Conservation (phyloP, 176 grass and related monocot genomes). For the Ensete ventricosum region DNA sequence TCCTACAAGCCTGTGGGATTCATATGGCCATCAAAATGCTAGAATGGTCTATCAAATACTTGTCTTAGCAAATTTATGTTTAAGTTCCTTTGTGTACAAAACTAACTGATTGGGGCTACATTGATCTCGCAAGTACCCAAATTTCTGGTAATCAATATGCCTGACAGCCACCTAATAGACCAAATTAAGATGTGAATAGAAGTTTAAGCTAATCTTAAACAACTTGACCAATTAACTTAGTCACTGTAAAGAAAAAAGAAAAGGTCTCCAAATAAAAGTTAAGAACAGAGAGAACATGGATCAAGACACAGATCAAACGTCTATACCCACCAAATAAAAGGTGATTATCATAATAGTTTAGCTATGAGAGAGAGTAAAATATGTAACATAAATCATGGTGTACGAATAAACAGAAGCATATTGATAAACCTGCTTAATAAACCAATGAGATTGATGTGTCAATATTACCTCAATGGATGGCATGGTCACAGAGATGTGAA, state of each 20-base stretch:
- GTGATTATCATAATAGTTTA: not conserved
- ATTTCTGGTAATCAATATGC: too few relatives aligned
- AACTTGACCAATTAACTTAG: not conserved
- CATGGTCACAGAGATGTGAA: constrained; percentile 76
- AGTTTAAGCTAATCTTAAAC: not conserved
- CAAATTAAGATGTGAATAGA: too few relatives aligned
- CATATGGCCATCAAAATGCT: too few relatives aligned
- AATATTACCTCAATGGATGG: constrained; percentile 66
- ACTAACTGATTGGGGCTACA: too few relatives aligned
- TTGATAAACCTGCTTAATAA: not conserved
- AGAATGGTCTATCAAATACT: too few relatives aligned
- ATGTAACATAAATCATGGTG: not conserved
- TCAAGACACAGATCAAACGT: not conserved
- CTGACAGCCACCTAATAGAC: too few relatives aligned
- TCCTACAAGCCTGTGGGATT: too few relatives aligned
- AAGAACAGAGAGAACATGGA: not conserved
- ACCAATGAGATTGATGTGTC: not conserved
- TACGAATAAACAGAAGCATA: not conserved
- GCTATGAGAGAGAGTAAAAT: too few relatives aligned
- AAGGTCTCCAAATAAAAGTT: not conserved
- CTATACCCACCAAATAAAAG: not conserved
- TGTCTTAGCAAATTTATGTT: too few relatives aligned
- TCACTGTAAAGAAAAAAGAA: not conserved
- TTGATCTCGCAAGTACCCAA: too few relatives aligned
- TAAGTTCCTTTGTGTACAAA: not conserved